Evolutionary conservation across 768 basidiomycete genomes (phyloP).

Genomic region (Kwoniella pini): DNA sequence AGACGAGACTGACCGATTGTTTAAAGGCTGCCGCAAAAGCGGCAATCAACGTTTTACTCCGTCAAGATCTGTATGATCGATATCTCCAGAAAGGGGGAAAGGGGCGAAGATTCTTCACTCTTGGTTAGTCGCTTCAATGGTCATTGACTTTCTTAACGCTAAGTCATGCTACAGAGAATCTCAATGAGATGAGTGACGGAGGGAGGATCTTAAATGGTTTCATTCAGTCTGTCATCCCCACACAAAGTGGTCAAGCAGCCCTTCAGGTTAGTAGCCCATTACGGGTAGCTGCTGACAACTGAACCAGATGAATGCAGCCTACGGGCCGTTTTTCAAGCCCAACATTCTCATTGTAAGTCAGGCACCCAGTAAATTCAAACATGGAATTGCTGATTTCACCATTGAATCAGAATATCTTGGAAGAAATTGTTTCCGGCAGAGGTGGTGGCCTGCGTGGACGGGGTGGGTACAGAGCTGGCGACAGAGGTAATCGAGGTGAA

Average conservation of each 20-base stretch:
- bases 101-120: constrained; percentile 49
- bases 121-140: constrained; percentile 27
- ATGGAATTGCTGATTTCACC: background rate
- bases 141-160: too few relatives aligned
- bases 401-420: constrained; percentile 30
- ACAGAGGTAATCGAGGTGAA: constrained; percentile 26
- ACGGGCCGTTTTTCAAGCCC: constrained; percentile 50
- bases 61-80: constrained; percentile 34
- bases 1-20: too few relatives aligned
- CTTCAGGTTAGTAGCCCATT: constrained; percentile 18
- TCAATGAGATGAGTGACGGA: constrained; percentile 36
- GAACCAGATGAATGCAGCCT: constrained; percentile 53
- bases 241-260: constrained; percentile 35
- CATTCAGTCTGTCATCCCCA: constrained; percentile 46
- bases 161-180: constrained; percentile 32
- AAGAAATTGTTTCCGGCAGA: constrained; percentile 31
- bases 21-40: constrained; percentile 5
- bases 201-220: constrained; percentile 51
- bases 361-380: background rate
- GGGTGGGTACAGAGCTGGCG: constrained; percentile 24
- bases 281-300: too few relatives aligned
- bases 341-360: constrained; percentile 39
- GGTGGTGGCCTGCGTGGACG: constrained; percentile 30
- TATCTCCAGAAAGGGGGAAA: constrained; percentile 47
- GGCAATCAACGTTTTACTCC: constrained; percentile 12